phyloP scores from a whole-genome alignment of 345 rosid genomes.

The Bretschneidera sinensis region DNA sequence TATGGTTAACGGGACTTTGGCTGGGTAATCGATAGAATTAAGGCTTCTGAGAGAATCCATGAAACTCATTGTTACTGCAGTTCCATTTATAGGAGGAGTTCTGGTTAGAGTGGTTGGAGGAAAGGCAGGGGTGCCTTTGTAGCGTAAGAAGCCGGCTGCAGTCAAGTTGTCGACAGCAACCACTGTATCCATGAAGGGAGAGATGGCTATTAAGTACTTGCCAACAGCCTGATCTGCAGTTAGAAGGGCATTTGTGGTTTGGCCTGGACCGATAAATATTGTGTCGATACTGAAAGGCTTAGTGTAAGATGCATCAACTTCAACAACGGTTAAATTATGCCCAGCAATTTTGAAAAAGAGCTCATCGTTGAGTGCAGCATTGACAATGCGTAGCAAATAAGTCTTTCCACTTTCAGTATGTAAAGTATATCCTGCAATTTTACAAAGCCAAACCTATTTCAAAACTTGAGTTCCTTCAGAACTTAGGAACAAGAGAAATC shows the following conservation, averaged over 20 bases:
- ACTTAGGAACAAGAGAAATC: no score
- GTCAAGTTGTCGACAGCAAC: slow-evolving; percentile 56
- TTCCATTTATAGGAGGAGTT: slow-evolving; percentile 57
- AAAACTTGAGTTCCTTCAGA: no score
- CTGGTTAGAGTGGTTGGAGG: slow-evolving; percentile 32
- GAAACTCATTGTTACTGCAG: slow-evolving; percentile 34
- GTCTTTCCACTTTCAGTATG: slow-evolving; percentile 53
- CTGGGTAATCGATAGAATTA: slow-evolving; percentile 45
- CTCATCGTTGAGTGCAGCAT: slow-evolving; percentile 72
- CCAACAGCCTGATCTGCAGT: slow-evolving; percentile 35
- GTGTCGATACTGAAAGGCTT: slow-evolving; percentile 54
- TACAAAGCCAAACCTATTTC: background rate
- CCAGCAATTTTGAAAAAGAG: slow-evolving; percentile 70
- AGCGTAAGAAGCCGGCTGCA: slow-evolving; percentile 37
- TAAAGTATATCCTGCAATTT: slow-evolving; percentile 28
- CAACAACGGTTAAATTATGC: slow-evolving; percentile 61
- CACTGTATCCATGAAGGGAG: slow-evolving; percentile 76
- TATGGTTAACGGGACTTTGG: slow-evolving; percentile 45
- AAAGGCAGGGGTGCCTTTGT: slow-evolving; percentile 33
- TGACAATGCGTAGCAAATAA: slow-evolving; percentile 58
- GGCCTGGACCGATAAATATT: slow-evolving; percentile 65
- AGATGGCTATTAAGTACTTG: slow-evolving; percentile 49
- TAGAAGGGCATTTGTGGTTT: slow-evolving; percentile 68
- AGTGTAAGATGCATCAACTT: slow-evolving; percentile 58
- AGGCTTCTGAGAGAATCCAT: slow-evolving; percentile 48